A percentile compares a stretch with the other conserved stretches of the same genome.
These are phyloP conservation scores for Plantago major DNA, from an alignment of 257 asterid genomes.

Conservation along the genomic window DNA sequence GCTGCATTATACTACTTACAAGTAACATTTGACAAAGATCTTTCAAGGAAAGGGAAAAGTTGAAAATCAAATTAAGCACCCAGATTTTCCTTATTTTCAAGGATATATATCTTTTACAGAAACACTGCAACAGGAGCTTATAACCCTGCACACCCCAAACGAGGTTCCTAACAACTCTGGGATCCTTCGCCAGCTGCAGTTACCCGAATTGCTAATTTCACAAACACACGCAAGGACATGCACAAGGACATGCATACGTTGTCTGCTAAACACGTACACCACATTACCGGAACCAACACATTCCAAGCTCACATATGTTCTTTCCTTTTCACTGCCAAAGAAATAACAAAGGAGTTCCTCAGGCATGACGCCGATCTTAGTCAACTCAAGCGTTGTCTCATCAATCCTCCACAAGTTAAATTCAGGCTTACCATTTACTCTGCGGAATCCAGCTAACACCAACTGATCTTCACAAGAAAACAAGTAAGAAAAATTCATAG, in stretches of 20 bases:
- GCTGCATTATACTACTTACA: too few species aligned
- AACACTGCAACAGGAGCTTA: conserved; percentile 18
- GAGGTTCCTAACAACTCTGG: conserved; percentile 21
- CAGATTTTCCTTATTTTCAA: background rate
- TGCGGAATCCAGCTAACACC: conserved; percentile 32
- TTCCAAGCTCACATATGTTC: conserved; percentile 11
- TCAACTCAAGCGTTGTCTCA: conserved; percentile 32
- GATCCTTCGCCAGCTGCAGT: conserved; percentile 28
- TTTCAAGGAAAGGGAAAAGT: too few species aligned
- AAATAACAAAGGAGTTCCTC: conserved; percentile 13
- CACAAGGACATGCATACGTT: conserved; percentile 1
- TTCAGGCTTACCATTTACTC: background rate
- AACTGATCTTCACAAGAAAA: conserved; percentile 21
- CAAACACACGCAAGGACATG: conserved; percentile 24
- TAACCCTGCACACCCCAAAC: background rate
- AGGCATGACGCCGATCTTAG: conserved; percentile 37
- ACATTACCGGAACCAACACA: conserved; percentile 28
- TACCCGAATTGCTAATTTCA: conserved; percentile 22
- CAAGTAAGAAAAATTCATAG: conserved; percentile 18
- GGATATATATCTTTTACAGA: conserved; percentile 15
- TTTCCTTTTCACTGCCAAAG: conserved; percentile 9
- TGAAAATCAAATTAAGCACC: too few species aligned
- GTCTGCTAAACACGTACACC: conserved; percentile 25
- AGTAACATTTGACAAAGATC: too few species aligned
- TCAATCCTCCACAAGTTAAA: conserved; percentile 34